Evolutionary conservation across 2,329 filamentous ascomycete species (phyloP).

Genomic region (Albifimbria verrucaria): DNA sequence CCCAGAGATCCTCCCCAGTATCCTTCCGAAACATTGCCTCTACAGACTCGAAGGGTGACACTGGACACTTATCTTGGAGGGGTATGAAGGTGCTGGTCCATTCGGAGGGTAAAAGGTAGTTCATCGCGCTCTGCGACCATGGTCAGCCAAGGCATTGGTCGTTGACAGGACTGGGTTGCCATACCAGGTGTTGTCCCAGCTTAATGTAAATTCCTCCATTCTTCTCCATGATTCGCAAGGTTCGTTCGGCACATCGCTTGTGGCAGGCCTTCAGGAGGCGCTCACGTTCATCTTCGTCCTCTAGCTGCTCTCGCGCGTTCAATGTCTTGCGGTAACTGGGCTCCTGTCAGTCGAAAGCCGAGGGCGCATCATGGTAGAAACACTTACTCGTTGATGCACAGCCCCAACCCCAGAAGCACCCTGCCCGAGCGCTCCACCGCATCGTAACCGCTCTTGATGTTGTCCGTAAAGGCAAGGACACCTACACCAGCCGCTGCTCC

Average conservation of each 20-base stretch:
- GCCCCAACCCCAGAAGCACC: conserved; percentile 68
- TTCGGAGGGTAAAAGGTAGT: conserved; percentile 84
- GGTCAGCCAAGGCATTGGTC: conserved; percentile 17
- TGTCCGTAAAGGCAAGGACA: conserved; percentile 55
- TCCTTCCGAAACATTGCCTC: conserved; percentile 82
- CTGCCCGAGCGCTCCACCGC: conserved; percentile 75
- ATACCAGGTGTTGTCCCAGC: conserved; percentile 83
- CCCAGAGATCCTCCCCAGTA: conserved; percentile 72
- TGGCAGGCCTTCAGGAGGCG: conserved; percentile 78
- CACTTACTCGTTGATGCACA: conserved; percentile 83
- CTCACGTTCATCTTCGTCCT: conserved; percentile 63
- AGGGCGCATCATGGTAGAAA: background rate
- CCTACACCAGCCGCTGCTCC: conserved; percentile 47
- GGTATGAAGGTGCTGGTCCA: conserved; percentile 97
- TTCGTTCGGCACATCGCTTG: conserved; percentile 86
- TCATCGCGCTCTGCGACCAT: conserved; percentile 74
- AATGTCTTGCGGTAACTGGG: conserved; percentile 81
- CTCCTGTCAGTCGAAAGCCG: conserved; percentile 4
- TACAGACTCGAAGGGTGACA: conserved; percentile 85
- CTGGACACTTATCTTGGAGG: conserved; percentile 90
- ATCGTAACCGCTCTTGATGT: conserved; percentile 73
- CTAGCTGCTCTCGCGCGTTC: conserved; percentile 61
- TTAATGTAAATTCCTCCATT: conserved; percentile 99
- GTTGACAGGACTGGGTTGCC: conserved; percentile 8
- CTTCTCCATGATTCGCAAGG: conserved; percentile 82